Conservation (phyloP, 495 filamentous ascomycete genomes). For the Tetracladium setigerum region DNA sequence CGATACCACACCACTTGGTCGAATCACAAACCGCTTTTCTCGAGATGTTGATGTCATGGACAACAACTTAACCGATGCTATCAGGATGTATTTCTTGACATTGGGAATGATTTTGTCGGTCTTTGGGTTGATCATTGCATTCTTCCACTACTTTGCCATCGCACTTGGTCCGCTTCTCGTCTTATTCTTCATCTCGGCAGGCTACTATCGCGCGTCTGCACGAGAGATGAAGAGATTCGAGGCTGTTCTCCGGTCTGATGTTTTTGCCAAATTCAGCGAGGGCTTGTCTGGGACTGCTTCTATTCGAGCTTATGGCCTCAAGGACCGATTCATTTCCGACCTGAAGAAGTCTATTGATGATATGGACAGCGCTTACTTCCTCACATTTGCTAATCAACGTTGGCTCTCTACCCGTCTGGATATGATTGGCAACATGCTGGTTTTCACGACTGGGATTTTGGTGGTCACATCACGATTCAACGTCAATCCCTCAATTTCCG, state of each 20-base stretch:
- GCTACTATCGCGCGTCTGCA: slow-evolving; percentile 85
- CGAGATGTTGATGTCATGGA: slow-evolving; percentile 96
- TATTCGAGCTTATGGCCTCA: slow-evolving; percentile 82
- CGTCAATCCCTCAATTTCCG: slow-evolving; percentile 75
- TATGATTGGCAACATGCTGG: slow-evolving; percentile 68
- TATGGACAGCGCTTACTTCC: slow-evolving; percentile 90
- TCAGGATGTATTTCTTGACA: slow-evolving; percentile 89
- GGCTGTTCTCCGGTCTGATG: slow-evolving; percentile 72
- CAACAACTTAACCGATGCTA: slow-evolving; percentile 80
- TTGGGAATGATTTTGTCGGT: slow-evolving; percentile 71
- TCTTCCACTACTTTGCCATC: slow-evolving; percentile 90
- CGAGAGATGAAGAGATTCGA: slow-evolving; percentile 93
- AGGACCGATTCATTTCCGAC: slow-evolving; percentile 60
- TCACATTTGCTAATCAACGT: slow-evolving; percentile 89
- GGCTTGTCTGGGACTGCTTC: slow-evolving; percentile 73
- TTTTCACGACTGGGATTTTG: slow-evolving; percentile 81
- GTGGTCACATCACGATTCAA: slow-evolving; percentile 92
- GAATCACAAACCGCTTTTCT: slow-evolving; percentile 95
- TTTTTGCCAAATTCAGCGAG: slow-evolving; percentile 91
- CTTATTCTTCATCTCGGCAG: slow-evolving; percentile 73
- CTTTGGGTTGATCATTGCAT: slow-evolving; percentile 82
- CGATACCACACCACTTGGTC: slow-evolving; percentile 92
- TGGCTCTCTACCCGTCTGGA: slow-evolving; percentile 86
- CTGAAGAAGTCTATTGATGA: slow-evolving; percentile 68
- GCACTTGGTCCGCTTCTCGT: slow-evolving; percentile 76